phyloP scores from a whole-genome alignment of 2,329 filamentous ascomycete species.

The Pyricularia pennisetigena region DNA sequence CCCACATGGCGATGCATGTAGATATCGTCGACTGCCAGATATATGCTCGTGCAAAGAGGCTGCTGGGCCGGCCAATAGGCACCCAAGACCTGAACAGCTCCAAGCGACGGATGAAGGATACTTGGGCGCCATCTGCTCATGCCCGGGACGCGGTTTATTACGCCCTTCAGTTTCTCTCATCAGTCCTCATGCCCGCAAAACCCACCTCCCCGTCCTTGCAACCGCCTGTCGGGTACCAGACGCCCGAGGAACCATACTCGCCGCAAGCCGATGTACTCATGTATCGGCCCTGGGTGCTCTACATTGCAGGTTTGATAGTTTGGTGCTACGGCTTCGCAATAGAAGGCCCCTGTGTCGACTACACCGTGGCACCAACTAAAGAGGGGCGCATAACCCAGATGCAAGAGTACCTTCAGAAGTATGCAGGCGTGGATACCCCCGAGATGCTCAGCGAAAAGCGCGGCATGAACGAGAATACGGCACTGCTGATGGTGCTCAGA shows the following conservation, averaged over 20 bases:
- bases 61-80: slow-evolving; percentile 79
- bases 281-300: slow-evolving; percentile 91
- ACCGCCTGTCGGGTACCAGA: not conserved
- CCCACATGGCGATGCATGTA: slow-evolving; percentile 96
- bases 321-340: slow-evolving; percentile 93
- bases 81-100: slow-evolving; percentile 71
- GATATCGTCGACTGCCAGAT: slow-evolving; percentile 98
- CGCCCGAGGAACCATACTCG: slow-evolving; percentile 51
- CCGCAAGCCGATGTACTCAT: slow-evolving; percentile 82
- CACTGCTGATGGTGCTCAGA: slow-evolving; percentile 70
- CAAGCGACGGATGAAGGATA: slow-evolving; percentile 73
- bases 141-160: slow-evolving; percentile 90
- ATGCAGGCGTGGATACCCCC: slow-evolving; percentile 63
- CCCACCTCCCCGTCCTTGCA: not conserved
- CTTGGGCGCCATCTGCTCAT: slow-evolving; percentile 80
- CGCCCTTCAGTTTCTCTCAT: slow-evolving; percentile 76
- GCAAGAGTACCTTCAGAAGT: slow-evolving; percentile 64
- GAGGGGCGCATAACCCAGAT: slow-evolving; percentile 67
- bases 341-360: slow-evolving; percentile 58
- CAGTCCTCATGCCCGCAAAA: slow-evolving; percentile 50
- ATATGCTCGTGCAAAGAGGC: slow-evolving; percentile 69
- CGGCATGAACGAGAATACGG: slow-evolving; percentile 75
- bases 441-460: slow-evolving; percentile 65
- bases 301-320: slow-evolving; percentile 83
- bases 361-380: slow-evolving; percentile 24